phyloP scores from a whole-genome alignment of 305 asterid genomes.

The Ilex paraguariensis region DNA sequence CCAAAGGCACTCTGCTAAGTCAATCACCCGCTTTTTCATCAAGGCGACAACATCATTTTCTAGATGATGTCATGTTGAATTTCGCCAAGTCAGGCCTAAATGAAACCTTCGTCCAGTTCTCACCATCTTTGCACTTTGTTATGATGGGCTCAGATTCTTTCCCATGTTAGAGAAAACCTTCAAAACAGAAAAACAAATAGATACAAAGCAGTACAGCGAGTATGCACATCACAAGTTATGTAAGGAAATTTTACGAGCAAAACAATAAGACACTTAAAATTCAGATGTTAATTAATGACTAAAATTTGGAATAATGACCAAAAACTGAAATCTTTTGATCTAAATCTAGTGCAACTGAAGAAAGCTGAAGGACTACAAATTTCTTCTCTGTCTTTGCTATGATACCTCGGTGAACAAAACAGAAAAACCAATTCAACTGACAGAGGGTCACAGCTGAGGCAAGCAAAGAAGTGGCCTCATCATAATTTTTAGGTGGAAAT shows the following conservation, averaged over 20 bases:
- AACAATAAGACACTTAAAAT: not conserved
- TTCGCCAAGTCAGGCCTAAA: conserved; percentile 90
- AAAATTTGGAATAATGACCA: too few relatives aligned
- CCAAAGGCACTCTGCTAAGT: conserved; percentile 88
- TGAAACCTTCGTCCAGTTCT: conserved; percentile 89
- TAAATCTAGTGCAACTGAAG: too few relatives aligned
- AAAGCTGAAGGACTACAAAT: too few relatives aligned
- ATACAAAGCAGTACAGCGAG: not conserved
- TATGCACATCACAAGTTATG: not conserved
- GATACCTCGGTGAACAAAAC: too few relatives aligned
- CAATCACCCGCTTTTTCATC: conserved; percentile 92
- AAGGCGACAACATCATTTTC: conserved; percentile 90
- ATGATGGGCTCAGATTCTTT: conserved; percentile 61
- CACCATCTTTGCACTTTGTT: conserved; percentile 65
- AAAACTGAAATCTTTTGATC: too few relatives aligned
- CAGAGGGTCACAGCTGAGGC: too few relatives aligned
- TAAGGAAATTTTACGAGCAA: not conserved
- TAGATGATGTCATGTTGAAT: conserved; percentile 72
- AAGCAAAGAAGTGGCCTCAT: too few relatives aligned
- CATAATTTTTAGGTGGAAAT: too few relatives aligned
- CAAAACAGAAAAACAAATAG: not conserved
- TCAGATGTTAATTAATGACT: too few relatives aligned
- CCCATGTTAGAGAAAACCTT: conserved; percentile 91
- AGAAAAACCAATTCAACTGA: too few relatives aligned
- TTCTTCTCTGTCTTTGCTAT: too few relatives aligned